Base-by-base conservation (phyloP, 441 rosid genomes). In the Bocquillonia castaneifolia region DNA sequence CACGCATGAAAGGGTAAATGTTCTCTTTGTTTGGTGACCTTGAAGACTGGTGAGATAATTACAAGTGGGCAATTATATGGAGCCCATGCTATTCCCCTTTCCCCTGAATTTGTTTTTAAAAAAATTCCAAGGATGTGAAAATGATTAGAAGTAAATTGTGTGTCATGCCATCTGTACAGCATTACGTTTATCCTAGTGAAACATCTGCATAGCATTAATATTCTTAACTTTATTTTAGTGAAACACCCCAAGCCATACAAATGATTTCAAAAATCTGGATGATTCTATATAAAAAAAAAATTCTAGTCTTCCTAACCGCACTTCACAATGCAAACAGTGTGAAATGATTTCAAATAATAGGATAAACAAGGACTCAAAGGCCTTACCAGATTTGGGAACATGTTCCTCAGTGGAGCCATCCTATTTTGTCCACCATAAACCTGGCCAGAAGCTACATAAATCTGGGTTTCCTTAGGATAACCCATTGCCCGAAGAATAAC, bases 381-480 rank as follows among this genome's bases (percentile, higher is more conserved):
- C 45, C 77, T 69, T 78, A 94, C 99, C 90, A 94, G 78, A 85
- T 90, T 88, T 20, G 96, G 94, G 78, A 92, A 92, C 99, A 94
- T 90, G 87, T 92, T 92, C 80, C 97, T 84, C 37, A 92, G 78
- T 34, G 98, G 98, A 69, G 99, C 99, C 99, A 94, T 90, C 72
- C 99, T 92, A 68, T 94, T 94, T 72, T 94, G 96, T 60, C 99
- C 98, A 31, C 99, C 98, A 74, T 92, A 94, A 74, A 92, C 97
- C 81, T 90, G 96, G 66, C 99, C 99, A 64, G 97, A 94, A 80
- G 99, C 99, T 70, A 94, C 99, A 70, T 94, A 94, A 36, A 94
- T 94, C 78, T 94, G 99, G 60, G 99, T 94, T 81, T 86, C 94
- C 83, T 92, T 90, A 5, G 98, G 94, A 83, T 94, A 94, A 0